Evolutionary conservation across 106 monocot species (phyloP).

Genomic region (Chionographis japonica): DNA sequence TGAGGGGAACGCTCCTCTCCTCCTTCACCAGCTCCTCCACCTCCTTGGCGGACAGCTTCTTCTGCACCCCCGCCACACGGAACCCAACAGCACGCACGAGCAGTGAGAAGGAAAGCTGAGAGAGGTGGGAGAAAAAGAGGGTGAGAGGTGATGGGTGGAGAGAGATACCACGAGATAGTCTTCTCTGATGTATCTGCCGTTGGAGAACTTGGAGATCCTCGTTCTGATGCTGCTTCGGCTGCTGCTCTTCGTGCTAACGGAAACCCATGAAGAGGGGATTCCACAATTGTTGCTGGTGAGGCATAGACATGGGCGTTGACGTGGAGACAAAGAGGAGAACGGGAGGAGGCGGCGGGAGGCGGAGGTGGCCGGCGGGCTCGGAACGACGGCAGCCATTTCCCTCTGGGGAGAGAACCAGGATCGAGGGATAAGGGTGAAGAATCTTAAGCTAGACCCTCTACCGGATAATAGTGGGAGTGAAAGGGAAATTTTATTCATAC

Average conservation of each 20-base stretch:
- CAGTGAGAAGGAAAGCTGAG: too few species aligned
- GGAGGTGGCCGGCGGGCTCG: background rate
- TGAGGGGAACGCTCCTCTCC: constrained; percentile 58
- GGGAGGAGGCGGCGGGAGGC: background rate
- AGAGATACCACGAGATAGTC: constrained; percentile 64
- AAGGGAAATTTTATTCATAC: too few species aligned
- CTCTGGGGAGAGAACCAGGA: too few species aligned
- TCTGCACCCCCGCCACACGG: constrained; percentile 29
- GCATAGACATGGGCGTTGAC: background rate
- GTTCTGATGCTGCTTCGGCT: constrained; percentile 1
- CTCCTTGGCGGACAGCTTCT: constrained; percentile 80
- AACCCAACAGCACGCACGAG: background rate
- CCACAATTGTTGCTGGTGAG: background rate
- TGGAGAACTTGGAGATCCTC: background rate
- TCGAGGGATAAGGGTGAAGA: too few species aligned
- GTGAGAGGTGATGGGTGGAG: too few species aligned
- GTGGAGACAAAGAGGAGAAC: background rate
- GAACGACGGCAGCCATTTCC: background rate
- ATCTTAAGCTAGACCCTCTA: too few species aligned
- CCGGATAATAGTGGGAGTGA: too few species aligned
- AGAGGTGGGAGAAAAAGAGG: background rate
- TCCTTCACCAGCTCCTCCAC: constrained; percentile 63
- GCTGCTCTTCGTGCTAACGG: background rate
- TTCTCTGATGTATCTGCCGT: constrained; percentile 50
- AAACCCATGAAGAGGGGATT: background rate